These are phyloP conservation scores for Chamaecyparis obtusa DNA, from an alignment of 75 land plant species.

Conservation along the genomic window DNA sequence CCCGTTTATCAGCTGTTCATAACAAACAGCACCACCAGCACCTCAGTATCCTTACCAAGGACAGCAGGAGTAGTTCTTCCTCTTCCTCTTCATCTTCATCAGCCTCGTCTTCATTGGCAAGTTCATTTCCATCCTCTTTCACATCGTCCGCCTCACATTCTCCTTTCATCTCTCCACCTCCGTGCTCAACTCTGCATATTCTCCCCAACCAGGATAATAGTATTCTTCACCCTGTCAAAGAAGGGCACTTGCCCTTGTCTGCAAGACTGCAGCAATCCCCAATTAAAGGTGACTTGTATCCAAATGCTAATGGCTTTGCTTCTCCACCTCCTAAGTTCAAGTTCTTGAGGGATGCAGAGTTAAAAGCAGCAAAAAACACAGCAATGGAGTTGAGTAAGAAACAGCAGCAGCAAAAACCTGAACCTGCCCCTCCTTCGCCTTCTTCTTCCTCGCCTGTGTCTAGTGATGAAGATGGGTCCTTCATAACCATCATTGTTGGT, in stretches of 20 bases:
- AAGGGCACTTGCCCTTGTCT: background rate
- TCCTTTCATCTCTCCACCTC: conserved; percentile 5
- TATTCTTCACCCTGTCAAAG: background rate
- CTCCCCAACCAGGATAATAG: no score
- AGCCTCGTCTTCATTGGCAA: conserved; percentile 6
- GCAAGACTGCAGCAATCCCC: conserved; percentile 15
- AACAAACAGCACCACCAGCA: conserved; percentile 11
- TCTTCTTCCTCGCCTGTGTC: background rate
- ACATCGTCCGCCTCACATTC: conserved; percentile 8
- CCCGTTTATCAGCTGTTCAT: conserved; percentile 5
- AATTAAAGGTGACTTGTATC: conserved; percentile 22
- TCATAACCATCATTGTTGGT: conserved; percentile 18
- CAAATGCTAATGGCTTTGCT: conserved; percentile 18
- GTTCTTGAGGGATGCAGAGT: conserved; percentile 65
- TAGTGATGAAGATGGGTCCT: conserved; percentile 22
- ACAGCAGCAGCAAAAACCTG: no score
- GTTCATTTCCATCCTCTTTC: conserved; percentile 13
- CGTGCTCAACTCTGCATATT: background rate
- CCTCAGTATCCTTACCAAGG: conserved; percentile 55
- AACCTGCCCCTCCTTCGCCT: conserved; percentile 4
- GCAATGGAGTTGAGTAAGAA: conserved; percentile 19
- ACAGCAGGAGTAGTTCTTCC: background rate
- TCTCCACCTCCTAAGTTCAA: conserved; percentile 72
- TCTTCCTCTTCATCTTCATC: conserved; percentile 5
- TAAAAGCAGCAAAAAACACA: conserved; percentile 38